Evolutionary conservation across 2,329 filamentous ascomycete species (phyloP), one percentile per base, ranked within the genome.

Genomic region (Capronia americana): DNA sequence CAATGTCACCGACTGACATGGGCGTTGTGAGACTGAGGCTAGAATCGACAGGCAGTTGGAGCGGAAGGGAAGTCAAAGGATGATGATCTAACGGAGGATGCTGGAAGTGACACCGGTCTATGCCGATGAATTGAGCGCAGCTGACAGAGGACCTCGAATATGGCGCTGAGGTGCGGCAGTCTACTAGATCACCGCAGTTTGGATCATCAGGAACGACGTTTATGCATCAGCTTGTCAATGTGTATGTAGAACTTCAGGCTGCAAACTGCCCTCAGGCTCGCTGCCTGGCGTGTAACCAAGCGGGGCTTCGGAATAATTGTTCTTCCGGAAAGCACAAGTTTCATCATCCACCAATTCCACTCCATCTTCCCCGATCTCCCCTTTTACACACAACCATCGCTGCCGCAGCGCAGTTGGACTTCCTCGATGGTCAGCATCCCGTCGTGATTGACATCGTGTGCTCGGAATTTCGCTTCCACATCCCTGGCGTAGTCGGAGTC

Each of bases 401-500:
- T 34, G 28, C 55, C 51, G 46, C 60, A 62, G 23, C 38, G 60
- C 51, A 62, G 30, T 34, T 56, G 30, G 24, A 41, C 53, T 23
- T 62, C 60, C 23, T 62, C 51, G 1, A 62, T 14, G 11, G 60
- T 62, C 24, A 62, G 26, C 14, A 48, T 12, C 8, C 51, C 60
- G 23, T 62, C 51, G 1, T 51, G 8, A n/a, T 62, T 56, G 28
- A 20, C 32, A 30, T 62, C 60, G 55, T 62, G 60, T 14, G 60
- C 41, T 28, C 41, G 51, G 32, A 62, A 62, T 20, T 62, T 62
- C 7, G 60, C 60, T 12, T 46, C 50, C 10, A 62, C 60, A 38
- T 26, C 17, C 50, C 46, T 55, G 7, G 44, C 51, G 26, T 56
- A 62, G 14, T 20, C 51, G n/a, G 32, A 23, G n/a, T 28, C 20